Evolutionary conservation across 2,329 filamentous ascomycete genomes (phyloP), one percentile per base, ranked within the genome.

Genomic region (Sclerotinia nivalis): DNA sequence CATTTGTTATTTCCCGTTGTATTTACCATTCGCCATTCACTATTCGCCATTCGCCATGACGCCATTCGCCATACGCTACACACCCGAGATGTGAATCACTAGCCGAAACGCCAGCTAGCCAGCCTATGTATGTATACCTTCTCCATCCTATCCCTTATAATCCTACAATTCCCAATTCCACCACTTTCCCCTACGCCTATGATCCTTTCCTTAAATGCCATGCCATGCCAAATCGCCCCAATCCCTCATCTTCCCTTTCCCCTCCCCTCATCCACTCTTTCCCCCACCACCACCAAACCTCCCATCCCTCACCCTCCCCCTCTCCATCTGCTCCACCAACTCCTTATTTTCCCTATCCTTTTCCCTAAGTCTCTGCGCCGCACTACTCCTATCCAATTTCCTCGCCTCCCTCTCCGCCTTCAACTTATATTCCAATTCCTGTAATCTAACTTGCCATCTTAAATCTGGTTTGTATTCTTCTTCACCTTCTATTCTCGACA

Each of bases 331-430:
- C 22, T 85, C 84, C 70, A 87, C 84, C 71, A 96, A 80, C 73
- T 91, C 88, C 74, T 90, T 86, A 77, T 93, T 93, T 81, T 93
- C 90, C 68, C 86, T 83, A 77, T 89, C 87, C n/a, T 91, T 86
- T 72, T 93, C 91, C 70, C 93, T 90, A 0, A 97, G 81, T 66
- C 95, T 84, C 81, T 93, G 91, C 68, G 92, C 84, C 40, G 95
- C 95, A 34, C 93, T 93, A 61, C 87, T 91, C 4, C 96, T 88
- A 81, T 99, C 96, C 70, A 97, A 83, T 67, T 96, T 83, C 58
- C 96, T 84, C 1, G 90, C 93, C 80, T 98, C 96, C 20, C 96
- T 84, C 82, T 99, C 96, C 59, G 92, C 89, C 80, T 97, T 97
- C 25, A 99, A 84, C 75, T 96, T 88, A 74, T 90, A 87, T 83